Evolutionary conservation across 75 land plant species (phyloP).

Genomic region (Pinus taeda): DNA sequence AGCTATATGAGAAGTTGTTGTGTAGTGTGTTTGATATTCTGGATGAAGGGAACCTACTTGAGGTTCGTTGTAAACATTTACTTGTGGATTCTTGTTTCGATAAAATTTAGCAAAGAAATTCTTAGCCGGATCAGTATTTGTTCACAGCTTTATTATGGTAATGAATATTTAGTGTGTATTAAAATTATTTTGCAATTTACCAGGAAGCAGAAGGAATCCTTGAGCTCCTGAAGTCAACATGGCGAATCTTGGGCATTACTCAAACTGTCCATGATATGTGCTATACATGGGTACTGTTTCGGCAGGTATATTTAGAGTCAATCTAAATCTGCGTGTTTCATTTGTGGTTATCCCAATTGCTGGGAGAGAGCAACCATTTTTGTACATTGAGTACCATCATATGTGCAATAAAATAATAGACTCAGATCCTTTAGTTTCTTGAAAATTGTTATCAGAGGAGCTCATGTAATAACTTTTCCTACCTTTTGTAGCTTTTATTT

Average conservation of each 20-base stretch:
- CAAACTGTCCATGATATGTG: conserved; percentile 29
- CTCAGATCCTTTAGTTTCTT: not conserved
- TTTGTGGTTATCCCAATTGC: conserved; percentile 1
- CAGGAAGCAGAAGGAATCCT: conserved; percentile 27
- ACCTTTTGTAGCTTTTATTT: no score
- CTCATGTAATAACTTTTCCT: no score
- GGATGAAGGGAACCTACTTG: conserved; percentile 25
- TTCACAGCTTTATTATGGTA: not conserved
- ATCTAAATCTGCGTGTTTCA: not conserved
- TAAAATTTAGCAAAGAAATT: not conserved
- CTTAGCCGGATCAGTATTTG: not conserved
- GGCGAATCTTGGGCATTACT: conserved; percentile 25
- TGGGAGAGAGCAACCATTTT: not conserved
- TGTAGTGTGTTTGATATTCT: conserved; percentile 23
- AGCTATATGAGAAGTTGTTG: conserved; percentile 24
- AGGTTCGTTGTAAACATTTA: conserved; percentile 5
- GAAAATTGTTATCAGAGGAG: no score
- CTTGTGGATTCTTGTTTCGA: not conserved
- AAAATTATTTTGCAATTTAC: not conserved
- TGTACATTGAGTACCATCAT: not conserved
- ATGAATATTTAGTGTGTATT: not conserved
- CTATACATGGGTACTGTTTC: conserved; percentile 27
- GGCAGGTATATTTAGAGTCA: conserved; percentile 13
- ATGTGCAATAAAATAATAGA: not conserved
- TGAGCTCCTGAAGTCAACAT: conserved; percentile 26